Percentiles rank a stretch among this genome's conserved stretches.
Conservation (phyloP, 2,329 filamentous ascomycete species). For the Periconia sp. region DNA sequence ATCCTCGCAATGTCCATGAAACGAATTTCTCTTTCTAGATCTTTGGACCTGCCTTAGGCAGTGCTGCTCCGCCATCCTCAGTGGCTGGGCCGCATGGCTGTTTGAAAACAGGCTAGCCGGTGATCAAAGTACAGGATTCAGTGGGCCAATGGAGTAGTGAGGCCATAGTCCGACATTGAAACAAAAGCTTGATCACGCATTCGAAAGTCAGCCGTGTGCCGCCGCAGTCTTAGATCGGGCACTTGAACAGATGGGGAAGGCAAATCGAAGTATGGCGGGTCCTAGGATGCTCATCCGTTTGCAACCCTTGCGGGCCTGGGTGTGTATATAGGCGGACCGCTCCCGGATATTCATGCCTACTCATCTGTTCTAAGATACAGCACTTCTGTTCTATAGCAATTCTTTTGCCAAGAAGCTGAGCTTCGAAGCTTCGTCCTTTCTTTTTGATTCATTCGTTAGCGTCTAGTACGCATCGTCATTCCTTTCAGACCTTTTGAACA, state of each 20-base stretch:
- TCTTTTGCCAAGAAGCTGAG: too few relatives aligned
- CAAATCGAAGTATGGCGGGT: slow-evolving; percentile 2
- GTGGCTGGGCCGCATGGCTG: slow-evolving; percentile 17
- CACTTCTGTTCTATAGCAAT: slow-evolving; percentile 4
- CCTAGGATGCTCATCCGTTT: slow-evolving; percentile 6
- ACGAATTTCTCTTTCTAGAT: slow-evolving; percentile 13
- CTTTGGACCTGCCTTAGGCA: slow-evolving; percentile 8
- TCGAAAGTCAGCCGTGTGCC: slow-evolving; percentile 1
- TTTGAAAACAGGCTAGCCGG: slow-evolving; percentile 17
- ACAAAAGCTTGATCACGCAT: slow-evolving; percentile 24
- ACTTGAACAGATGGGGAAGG: slow-evolving; percentile 1
- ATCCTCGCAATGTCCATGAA: slow-evolving; percentile 43
- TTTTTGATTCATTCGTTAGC: slow-evolving; percentile 32
- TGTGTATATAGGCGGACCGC: slow-evolving; percentile 30
- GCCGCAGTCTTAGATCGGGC: not conserved
- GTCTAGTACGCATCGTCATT: slow-evolving; percentile 42
- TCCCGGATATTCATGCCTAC: slow-evolving; percentile 3
- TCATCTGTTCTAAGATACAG: slow-evolving; percentile 14
- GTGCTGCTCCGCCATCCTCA: slow-evolving; percentile 7
- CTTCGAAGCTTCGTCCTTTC: slow-evolving; percentile 20
- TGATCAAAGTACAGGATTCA: slow-evolving; percentile 22
- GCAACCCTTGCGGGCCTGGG: slow-evolving; percentile 5
- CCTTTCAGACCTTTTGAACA: slow-evolving; percentile 30
- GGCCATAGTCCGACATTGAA: slow-evolving; percentile 24
- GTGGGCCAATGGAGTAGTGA: slow-evolving; percentile 17